Conservation (phyloP, 805 yeast species). For the Metschnikowia gruessii region DNA sequence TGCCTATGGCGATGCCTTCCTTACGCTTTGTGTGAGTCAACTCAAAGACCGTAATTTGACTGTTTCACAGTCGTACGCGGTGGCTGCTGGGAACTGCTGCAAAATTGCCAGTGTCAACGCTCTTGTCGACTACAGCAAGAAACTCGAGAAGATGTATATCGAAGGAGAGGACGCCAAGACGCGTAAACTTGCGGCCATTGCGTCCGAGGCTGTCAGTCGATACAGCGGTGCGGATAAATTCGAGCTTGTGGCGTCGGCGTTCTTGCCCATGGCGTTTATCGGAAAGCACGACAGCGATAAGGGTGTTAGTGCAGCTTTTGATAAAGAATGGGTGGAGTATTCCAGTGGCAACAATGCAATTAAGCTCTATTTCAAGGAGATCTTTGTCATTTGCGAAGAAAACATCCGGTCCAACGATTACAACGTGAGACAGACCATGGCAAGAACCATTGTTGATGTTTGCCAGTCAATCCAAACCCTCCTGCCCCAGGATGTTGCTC, state of each 20-base stretch:
- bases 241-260: slow-evolving; percentile 55
- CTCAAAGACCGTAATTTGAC: slow-evolving; percentile 69
- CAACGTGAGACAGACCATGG: slow-evolving; percentile 65
- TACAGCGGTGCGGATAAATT: slow-evolving; percentile 64
- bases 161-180: slow-evolving; percentile 43
- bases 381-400: slow-evolving; percentile 47
- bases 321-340: slow-evolving; percentile 71
- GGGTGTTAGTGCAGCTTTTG: slow-evolving; percentile 48
- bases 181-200: slow-evolving; percentile 54
- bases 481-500: slow-evolving; percentile 18
- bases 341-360: slow-evolving; percentile 70
- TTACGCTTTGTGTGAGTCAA: slow-evolving; percentile 57
- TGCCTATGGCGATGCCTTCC: slow-evolving; percentile 59
- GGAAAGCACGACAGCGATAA: slow-evolving; percentile 65
- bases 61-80: slow-evolving; percentile 71
- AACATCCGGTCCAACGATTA: slow-evolving; percentile 59
- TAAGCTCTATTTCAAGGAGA: slow-evolving; percentile 66
- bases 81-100: slow-evolving; percentile 75
- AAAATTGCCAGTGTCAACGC: slow-evolving; percentile 55
- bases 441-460: slow-evolving; percentile 60
- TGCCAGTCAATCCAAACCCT: slow-evolving; percentile 41
- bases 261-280: slow-evolving; percentile 75
- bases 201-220: slow-evolving; percentile 63
- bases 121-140: slow-evolving; percentile 51
- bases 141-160: slow-evolving; percentile 56